These are phyloP conservation scores for Ecytonucleospora hepatopenaei DNA, from an alignment of 371 early-diverging fungal genomes.

Conservation along the genomic window DNA sequence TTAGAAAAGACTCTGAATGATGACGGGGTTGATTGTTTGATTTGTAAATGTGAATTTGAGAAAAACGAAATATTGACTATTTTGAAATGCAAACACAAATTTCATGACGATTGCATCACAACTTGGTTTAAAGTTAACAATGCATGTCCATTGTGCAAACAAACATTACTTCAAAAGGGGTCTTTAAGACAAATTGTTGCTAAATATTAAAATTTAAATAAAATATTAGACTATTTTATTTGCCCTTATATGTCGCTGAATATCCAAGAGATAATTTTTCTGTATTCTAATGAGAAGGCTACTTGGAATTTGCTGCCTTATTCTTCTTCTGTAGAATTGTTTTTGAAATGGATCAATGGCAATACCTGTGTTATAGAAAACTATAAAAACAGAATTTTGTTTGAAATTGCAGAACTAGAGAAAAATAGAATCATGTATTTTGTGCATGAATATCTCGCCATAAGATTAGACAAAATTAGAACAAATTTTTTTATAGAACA, in stretches of 20 bases:
- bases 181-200: background rate
- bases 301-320: slow-evolving; percentile 39
- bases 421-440: slow-evolving; percentile 44
- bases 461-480: slow-evolving; percentile 36
- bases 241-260: background rate
- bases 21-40: slow-evolving; percentile 1
- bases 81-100: slow-evolving; percentile 53
- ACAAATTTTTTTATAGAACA: slow-evolving; percentile 21
- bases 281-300: slow-evolving; percentile 45
- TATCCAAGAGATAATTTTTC: slow-evolving; percentile 28
- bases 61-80: background rate
- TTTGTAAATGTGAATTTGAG: slow-evolving; percentile 16
- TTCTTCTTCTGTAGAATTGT: slow-evolving; percentile 6
- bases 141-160: slow-evolving; percentile 57
- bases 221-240: background rate
- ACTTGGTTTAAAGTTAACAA: slow-evolving; percentile 56
- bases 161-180: slow-evolving; percentile 33
- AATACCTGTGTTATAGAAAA: slow-evolving; percentile 10
- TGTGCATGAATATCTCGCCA: slow-evolving; percentile 35
- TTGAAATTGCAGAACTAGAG: slow-evolving; percentile 41
- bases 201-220: background rate
- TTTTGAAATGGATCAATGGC: background rate
- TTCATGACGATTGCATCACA: slow-evolving; percentile 56
- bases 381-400: slow-evolving; percentile 6
- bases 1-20: background rate